Percentiles rank a stretch among this genome's conserved stretches.
Conservation (phyloP, 2,329 filamentous ascomycete genomes). For the Epichloe festucae region DNA sequence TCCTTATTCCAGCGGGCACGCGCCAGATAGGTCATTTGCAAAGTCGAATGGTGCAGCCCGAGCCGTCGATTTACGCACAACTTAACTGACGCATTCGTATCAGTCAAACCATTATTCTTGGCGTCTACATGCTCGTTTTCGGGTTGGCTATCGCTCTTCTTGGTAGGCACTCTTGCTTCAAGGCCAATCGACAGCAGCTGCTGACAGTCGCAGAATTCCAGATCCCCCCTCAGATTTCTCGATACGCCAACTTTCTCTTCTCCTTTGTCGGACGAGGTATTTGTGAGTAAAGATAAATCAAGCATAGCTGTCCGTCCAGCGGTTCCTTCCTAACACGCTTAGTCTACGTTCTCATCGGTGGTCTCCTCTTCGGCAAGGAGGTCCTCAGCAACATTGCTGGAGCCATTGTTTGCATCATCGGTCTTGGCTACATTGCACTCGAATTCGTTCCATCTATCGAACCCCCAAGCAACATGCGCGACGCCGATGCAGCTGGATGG, state of each 20-base stretch:
- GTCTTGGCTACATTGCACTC: conserved; percentile 62
- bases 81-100: not conserved
- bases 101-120: conserved; percentile 51
- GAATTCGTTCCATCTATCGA: conserved; percentile 71
- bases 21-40: not conserved
- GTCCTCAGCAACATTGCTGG: conserved; percentile 64
- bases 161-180: conserved; percentile 22
- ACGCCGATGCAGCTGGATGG: conserved; percentile 57
- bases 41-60: not conserved
- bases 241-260: conserved; percentile 96
- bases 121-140: conserved; percentile 81
- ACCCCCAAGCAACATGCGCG: conserved; percentile 70
- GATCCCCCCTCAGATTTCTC: conserved; percentile 86
- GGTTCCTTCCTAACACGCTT: conserved; percentile 2
- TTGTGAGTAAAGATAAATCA: conserved; percentile 48
- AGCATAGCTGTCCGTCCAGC: not conserved
- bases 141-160: conserved; percentile 64
- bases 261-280: conserved; percentile 90
- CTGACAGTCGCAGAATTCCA: conserved; percentile 58
- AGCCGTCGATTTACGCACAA: not conserved
- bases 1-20: conserved; percentile 9
- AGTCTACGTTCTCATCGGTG: conserved; percentile 97
- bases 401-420: conserved; percentile 62
- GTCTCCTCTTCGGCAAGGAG: conserved; percentile 59
- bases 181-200: not conserved